Evolutionary conservation across 352 stramenopile species (phyloP), one percentile per base, ranked within the genome.

Genomic region (Globisporangium carolinianum): DNA sequence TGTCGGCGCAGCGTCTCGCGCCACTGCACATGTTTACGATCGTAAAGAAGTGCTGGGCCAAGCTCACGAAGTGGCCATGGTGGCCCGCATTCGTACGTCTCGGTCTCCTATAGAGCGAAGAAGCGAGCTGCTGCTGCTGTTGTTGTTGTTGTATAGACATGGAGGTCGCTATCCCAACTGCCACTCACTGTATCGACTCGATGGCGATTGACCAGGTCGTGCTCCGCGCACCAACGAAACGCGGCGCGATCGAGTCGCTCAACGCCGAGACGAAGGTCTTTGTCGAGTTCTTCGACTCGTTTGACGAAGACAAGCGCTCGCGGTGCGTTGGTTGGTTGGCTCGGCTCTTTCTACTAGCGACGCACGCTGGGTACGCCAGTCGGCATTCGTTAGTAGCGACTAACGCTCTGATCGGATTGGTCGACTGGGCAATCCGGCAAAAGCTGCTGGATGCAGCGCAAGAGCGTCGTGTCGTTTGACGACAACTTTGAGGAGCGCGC

Each of bases 31-130:
- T 79, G 71, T 90, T 80, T 63, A 92, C 83, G 52, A 83, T 88
- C 58, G 78, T 89, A 55, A 87, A 87, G 57, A 92, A 92, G 69
- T 92, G 83, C 69, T 92, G 83, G 83, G 83, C 79, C 49, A 92
- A 92, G 66, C 78, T 89, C 45, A 79, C 65, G 60, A 90, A 90
- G 66, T 92, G 78, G 78, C 83, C 83, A 18, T 90, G 79, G 83
- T 92, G 83, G 83, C 83, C 83, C 0, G 79, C 78, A 12, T 89
- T 91, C 60, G 82, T 86, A 65, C 50, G 73, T 76, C 1, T 32
- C 24, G 24, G 24, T 32, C 24, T 32, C 24, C 3, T 32, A 32
- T 32, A 32, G 24, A 32, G 24, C 24, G 24, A 32, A 32, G 2
- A 32, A 32, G 24, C 24, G 2, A 32, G 24, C 24, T 32, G 24